phyloP scores from a whole-genome alignment of 1,284 basidiomycete genomes.

The Ceratobasidium sp. region DNA sequence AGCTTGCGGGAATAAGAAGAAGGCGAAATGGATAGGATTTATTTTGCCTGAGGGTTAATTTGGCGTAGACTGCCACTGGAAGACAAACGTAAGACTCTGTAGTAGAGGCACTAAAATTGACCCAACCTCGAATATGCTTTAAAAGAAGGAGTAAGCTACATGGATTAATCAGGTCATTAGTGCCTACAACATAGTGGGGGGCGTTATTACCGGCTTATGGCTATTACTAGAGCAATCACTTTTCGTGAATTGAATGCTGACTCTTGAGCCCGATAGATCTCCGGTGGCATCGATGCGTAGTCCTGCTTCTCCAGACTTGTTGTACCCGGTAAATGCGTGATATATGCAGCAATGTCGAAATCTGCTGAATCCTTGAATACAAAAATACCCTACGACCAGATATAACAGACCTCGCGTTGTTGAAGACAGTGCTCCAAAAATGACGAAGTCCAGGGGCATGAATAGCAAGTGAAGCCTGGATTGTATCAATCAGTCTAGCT shows the following conservation, averaged over 20 bases:
- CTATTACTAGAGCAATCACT: conserved; percentile 7
- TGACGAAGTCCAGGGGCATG: no score
- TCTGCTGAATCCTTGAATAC: neutral
- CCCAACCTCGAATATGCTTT: conserved; percentile 12
- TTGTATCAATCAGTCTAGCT: no score
- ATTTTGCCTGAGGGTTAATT: neutral
- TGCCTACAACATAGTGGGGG: neutral
- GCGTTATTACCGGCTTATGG: conserved; percentile 14
- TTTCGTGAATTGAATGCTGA: neutral
- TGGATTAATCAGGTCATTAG: no score
- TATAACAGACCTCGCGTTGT: conserved; percentile 17
- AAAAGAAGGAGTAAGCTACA: conserved; percentile 10
- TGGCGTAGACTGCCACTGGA: conserved; percentile 14
- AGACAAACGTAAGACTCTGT: no score
- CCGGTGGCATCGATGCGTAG: conserved; percentile 1
- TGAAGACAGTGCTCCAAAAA: conserved; percentile 39
- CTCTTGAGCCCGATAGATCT: neutral
- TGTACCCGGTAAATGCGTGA: conserved; percentile 30
- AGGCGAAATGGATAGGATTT: conserved; percentile 1
- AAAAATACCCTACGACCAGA: neutral
- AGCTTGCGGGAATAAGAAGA: conserved; percentile 8
- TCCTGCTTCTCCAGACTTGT: neutral
- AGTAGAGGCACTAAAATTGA: neutral
- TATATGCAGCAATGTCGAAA: conserved; percentile 27
- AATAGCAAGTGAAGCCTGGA: no score